Evolutionary conservation across 768 basidiomycete genomes (phyloP).

Genomic region (Steccherinum ochraceum): DNA sequence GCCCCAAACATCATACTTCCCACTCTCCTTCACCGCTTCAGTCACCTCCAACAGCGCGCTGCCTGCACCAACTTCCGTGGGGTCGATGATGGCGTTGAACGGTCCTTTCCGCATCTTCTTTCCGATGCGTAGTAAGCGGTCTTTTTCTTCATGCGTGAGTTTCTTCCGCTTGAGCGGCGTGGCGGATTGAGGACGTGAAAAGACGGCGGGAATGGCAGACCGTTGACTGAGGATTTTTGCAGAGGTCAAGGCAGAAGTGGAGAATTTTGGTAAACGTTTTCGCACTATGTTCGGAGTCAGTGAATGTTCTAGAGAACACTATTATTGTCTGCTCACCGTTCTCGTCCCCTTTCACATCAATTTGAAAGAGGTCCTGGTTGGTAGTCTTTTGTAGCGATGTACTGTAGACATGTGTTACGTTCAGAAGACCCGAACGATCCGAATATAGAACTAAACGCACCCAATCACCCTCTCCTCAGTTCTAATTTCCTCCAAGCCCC

Average conservation of each 20-base stretch:
- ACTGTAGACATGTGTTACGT: constrained; percentile 43
- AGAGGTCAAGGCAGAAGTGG: constrained; percentile 51
- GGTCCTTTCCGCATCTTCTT: constrained; percentile 68
- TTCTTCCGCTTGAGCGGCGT: constrained; percentile 37
- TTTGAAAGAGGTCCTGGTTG: constrained; percentile 70
- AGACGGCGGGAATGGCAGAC: constrained; percentile 82
- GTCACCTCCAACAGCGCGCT: constrained; percentile 58
- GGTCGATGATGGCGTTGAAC: constrained; percentile 65
- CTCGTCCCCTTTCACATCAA: constrained; percentile 78
- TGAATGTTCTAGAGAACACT: neutral
- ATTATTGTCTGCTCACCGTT: constrained; percentile 34
- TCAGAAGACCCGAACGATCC: neutral
- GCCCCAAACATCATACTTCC: constrained; percentile 61
- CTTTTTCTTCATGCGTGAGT: constrained; percentile 66
- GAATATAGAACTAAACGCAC: constrained; percentile 34
- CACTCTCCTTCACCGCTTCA: constrained; percentile 63
- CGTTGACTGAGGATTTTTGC: constrained; percentile 78
- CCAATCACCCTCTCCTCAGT: constrained; percentile 79
- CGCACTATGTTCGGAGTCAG: constrained; percentile 49
- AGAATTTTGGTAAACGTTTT: constrained; percentile 48
- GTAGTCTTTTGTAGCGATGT: constrained; percentile 61
- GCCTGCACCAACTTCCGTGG: constrained; percentile 59
- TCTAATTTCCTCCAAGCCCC: constrained; percentile 65
- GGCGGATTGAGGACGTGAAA: constrained; percentile 41
- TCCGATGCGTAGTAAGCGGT: constrained; percentile 67